These are phyloP conservation scores for Candida incommunis DNA, from an alignment of 805 yeast genomes.

Conservation along the genomic window DNA sequence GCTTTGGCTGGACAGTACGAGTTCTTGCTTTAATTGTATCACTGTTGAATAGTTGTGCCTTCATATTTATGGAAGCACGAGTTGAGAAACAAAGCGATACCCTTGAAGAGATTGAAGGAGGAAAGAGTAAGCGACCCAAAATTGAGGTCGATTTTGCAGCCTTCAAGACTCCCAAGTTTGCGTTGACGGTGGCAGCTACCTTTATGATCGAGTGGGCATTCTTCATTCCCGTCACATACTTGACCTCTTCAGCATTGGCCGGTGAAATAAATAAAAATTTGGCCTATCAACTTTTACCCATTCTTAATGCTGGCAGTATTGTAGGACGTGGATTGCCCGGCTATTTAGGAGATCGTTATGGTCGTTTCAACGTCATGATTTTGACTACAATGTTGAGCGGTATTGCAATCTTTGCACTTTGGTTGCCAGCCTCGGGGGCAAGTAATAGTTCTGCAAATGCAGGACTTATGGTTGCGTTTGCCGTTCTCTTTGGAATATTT, in stretches of 20 bases:
- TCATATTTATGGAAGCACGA: constrained; percentile 26
- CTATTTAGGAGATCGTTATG: constrained; percentile 36
- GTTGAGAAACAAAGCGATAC: constrained; percentile 6
- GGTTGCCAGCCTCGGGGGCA: constrained; percentile 42
- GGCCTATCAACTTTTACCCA: not conserved
- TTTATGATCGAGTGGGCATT: constrained; percentile 36
- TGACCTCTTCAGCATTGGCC: constrained; percentile 41
- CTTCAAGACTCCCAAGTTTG: constrained; percentile 16
- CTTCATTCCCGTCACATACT: constrained; percentile 37
- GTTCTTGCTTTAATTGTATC: constrained; percentile 25
- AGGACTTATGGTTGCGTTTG: constrained; percentile 39
- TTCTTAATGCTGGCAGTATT: constrained; percentile 28
- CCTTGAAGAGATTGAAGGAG: too few relatives aligned
- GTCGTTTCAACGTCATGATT: constrained; percentile 44
- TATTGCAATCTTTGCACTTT: constrained; percentile 35
- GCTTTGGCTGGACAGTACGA: constrained; percentile 49
- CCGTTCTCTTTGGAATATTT: constrained; percentile 22
- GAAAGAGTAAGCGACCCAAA: constrained; percentile 11
- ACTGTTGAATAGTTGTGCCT: constrained; percentile 17
- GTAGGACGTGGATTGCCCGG: constrained; percentile 46
- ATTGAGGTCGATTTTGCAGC: constrained; percentile 16
- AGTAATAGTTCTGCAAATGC: not conserved
- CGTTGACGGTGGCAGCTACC: constrained; percentile 17
- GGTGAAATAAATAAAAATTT: constrained; percentile 25
- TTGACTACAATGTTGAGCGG: constrained; percentile 31